phyloP scores from a whole-genome alignment of 257 asterid genomes.

The Solanum commersonii region DNA sequence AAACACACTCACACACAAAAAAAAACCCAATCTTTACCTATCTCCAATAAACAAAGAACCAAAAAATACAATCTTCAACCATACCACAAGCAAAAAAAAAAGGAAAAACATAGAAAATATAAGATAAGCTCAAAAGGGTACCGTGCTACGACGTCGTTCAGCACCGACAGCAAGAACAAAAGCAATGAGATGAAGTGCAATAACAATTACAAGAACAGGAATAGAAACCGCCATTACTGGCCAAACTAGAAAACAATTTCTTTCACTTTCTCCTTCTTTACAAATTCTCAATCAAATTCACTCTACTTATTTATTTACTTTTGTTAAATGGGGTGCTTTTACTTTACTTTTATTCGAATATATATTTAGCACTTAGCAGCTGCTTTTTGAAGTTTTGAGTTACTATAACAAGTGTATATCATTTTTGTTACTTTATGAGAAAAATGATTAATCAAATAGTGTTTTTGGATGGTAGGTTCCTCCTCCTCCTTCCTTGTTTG shows the following conservation, averaged over 20 bases:
- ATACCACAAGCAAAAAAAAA: not conserved
- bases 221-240: slow-evolving; percentile 62
- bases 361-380: not conserved
- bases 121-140: slow-evolving; percentile 7
- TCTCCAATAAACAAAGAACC: not conserved
- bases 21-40: not conserved
- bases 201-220: slow-evolving; percentile 47
- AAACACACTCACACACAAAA: not conserved
- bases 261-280: no score
- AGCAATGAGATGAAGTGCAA: slow-evolving; percentile 72
- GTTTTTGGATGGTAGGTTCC: not conserved
- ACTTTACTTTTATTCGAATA: not conserved
- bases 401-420: not conserved
- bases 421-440: not conserved
- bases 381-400: not conserved
- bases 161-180: slow-evolving; percentile 95
- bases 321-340: not conserved
- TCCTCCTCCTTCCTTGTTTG: not conserved
- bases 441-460: not conserved
- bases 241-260: not conserved
- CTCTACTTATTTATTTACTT: not conserved
- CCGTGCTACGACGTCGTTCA: slow-evolving; percentile 97
- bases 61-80: not conserved
- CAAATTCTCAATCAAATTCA: not conserved
- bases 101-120: not conserved